Evolutionary conservation across 129 eudicot genomes (phyloP), one percentile per base, ranked within the genome.

Genomic region (Silybum marianum): DNA sequence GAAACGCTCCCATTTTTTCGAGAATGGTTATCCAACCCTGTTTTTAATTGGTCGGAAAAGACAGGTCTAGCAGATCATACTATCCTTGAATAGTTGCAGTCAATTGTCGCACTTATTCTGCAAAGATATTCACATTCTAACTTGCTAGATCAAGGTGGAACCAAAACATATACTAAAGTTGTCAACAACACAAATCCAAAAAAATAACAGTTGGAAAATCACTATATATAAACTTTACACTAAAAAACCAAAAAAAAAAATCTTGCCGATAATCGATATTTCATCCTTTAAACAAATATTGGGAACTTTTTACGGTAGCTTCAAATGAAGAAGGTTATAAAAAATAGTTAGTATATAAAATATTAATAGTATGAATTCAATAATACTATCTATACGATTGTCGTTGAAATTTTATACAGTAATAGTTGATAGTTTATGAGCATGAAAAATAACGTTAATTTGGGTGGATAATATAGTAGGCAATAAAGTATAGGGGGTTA

Each of bases 401-500:
- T 6, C 22, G n/a, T 58, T 58, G 66, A 58, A 58, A n/a, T 18
- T 8, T 4, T 44, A 58, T 58, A 58, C 10, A 1, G 7, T 58
- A 58, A n/a, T 58, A 58, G 66, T 58, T n/a, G 66, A n/a, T 58
- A 58, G 66, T 58, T n/a, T 58, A 58, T 58, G 66, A 58, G 66
- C 66, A 18, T 58, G n/a, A 7, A 6, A 58, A 58, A n/a, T 58
- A 51, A 51, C 13, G 36, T n/a, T 71, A 30, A 8, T 32, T 36
- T 7, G 30, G 51, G 69, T 46, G 32, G 24, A 9, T 30, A 21
- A 68, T 19, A 28, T 67, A 44, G 14, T 0, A 21, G 14, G 19
- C 19, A 3, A 60, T 21, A 77, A 58, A 63, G 18, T 58, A 5
- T 3, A 63, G 42, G 79, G 74, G 11, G 60, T 4, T 40, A 22